phyloP scores from a whole-genome alignment of 2,329 filamentous ascomycete species.

The Xylaria polymorpha region DNA sequence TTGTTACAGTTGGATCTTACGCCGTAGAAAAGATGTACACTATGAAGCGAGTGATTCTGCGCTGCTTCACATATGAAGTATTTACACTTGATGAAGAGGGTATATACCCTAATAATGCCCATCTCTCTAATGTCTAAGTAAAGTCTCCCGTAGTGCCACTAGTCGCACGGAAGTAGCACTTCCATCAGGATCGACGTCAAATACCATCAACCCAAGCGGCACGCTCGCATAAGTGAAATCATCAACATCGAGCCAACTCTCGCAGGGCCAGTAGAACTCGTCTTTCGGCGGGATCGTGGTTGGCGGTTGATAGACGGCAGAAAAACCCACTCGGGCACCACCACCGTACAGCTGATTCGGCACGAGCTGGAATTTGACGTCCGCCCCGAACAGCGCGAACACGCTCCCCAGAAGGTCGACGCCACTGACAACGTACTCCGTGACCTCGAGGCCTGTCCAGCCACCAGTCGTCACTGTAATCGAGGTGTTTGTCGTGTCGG shows the following conservation, averaged over 20 bases:
- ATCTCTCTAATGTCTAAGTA: slow-evolving; percentile 8
- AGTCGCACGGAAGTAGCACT: slow-evolving; percentile 20
- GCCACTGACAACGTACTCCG: slow-evolving; percentile 21
- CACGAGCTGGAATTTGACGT: slow-evolving; percentile 26
- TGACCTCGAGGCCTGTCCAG: slow-evolving; percentile 17
- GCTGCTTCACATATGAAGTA: neutral
- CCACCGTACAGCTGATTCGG: slow-evolving; percentile 26
- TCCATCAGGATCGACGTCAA: slow-evolving; percentile 21
- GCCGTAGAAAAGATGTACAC: too few species aligned
- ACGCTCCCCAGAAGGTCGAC: slow-evolving; percentile 28
- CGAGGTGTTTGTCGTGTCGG: slow-evolving; percentile 18
- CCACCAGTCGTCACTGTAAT: slow-evolving; percentile 23
- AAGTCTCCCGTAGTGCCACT: slow-evolving; percentile 18
- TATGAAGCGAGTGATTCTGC: neutral
- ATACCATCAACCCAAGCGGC: slow-evolving; percentile 28
- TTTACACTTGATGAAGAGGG: neutral
- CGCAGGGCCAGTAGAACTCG: slow-evolving; percentile 32
- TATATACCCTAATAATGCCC: slow-evolving; percentile 21
- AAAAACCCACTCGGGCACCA: slow-evolving; percentile 13
- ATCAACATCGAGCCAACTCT: slow-evolving; percentile 30
- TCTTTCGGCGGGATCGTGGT: slow-evolving; percentile 24
- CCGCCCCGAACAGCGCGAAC: slow-evolving; percentile 23
- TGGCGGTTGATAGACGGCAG: slow-evolving; percentile 26
- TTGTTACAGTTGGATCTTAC: too few species aligned
- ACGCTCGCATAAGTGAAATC: slow-evolving; percentile 31